Evolutionary conservation across 805 yeast genomes (phyloP).

Genomic region (Ogataea populi-albae): DNA sequence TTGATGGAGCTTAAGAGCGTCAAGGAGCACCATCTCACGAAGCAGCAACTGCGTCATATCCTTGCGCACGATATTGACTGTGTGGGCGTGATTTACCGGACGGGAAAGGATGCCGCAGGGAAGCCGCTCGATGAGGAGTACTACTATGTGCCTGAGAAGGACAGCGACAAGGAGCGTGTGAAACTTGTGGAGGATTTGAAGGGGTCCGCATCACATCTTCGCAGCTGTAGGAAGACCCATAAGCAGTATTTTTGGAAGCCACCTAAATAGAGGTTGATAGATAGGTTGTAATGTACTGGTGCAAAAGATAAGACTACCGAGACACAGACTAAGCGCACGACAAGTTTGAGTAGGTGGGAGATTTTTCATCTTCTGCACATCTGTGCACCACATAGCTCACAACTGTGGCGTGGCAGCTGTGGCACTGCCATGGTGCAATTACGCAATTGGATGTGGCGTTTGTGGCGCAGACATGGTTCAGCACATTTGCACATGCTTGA

Average conservation of each 20-base stretch:
- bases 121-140: conserved; percentile 91
- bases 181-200: conserved; percentile 68
- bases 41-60: conserved; percentile 43
- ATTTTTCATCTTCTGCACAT: too few relatives aligned
- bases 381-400: too few relatives aligned
- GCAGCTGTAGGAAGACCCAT: conserved; percentile 90
- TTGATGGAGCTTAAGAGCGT: conserved; percentile 58
- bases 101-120: conserved; percentile 96
- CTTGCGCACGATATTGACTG: conserved; percentile 47
- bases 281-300: too few relatives aligned
- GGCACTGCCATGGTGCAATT: conserved; percentile 2
- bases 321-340: too few relatives aligned
- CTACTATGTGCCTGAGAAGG: conserved; percentile 84
- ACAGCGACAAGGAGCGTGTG: conserved; percentile 67
- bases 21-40: conserved; percentile 44
- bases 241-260: conserved; percentile 81
- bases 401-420: too few relatives aligned
- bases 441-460: conserved; percentile 5
- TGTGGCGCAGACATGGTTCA: too few relatives aligned
- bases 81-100: conserved; percentile 84
- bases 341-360: too few relatives aligned
- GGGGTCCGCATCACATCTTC: conserved; percentile 70
- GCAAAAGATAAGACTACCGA: too few relatives aligned
- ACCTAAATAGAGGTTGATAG: conserved; percentile 33
- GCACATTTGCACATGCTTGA: conserved; percentile 5